Conservation (phyloP, 2,329 filamentous ascomycete species). For the Metarhizium humberi region DNA sequence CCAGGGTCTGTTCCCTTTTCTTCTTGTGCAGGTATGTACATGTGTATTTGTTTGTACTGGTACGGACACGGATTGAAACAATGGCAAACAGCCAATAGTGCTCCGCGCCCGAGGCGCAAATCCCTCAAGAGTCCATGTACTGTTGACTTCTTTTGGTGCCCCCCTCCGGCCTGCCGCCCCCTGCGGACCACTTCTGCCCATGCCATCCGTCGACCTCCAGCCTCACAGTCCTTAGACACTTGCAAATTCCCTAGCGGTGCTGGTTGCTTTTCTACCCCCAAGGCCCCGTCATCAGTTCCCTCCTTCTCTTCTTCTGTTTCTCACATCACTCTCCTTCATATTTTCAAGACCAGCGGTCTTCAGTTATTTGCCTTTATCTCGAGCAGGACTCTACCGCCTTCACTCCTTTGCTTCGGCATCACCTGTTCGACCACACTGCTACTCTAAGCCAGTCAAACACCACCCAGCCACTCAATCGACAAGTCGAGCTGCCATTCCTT, state of each 20-base stretch:
- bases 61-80: too few species aligned
- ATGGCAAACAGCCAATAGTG: too few species aligned
- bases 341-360: slow-evolving; percentile 4
- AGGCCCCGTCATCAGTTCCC: not conserved
- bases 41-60: too few species aligned
- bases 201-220: not conserved
- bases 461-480: not conserved
- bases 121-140: too few species aligned
- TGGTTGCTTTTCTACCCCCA: slow-evolving; percentile 1
- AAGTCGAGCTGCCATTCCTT: not conserved
- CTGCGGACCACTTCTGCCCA: not conserved
- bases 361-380: slow-evolving; percentile 6
- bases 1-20: too few species aligned
- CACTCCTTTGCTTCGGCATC: slow-evolving; percentile 7
- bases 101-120: too few species aligned
- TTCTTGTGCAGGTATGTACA: too few species aligned
- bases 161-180: not conserved
- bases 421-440: not conserved
- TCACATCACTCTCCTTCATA: slow-evolving; percentile 8
- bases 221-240: not conserved
- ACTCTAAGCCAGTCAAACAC: not conserved
- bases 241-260: not conserved
- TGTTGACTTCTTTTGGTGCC: too few species aligned
- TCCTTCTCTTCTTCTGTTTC: not conserved
- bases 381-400: slow-evolving; percentile 7